Base-by-base conservation (phyloP, 176 grass and related monocot genomes). In the Carex cristatella region DNA sequence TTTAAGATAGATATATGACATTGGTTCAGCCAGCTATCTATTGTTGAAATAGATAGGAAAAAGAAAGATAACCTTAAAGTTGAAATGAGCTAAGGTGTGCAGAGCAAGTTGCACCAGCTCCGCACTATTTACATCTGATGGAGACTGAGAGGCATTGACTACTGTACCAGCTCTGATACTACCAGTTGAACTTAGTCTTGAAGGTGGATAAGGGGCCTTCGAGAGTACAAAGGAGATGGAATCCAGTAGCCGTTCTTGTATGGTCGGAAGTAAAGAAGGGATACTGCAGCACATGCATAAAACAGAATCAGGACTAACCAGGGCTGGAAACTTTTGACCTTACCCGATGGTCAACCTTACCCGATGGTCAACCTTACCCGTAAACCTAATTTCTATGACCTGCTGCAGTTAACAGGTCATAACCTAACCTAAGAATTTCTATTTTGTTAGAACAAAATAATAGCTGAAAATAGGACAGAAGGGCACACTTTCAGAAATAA, bases 161-260 rank as follows among this genome's bases (percentile, higher is more conserved):
- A 85, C 65, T 82, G 84, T 84, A 85, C 75, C 94, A 69, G 89
- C 27, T 69, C 91, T 90, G 82, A 32, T 77, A 57, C 74, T 78
- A 73, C 75, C 70, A 83, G 88, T 63, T 86, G 76, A 79, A 81
- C 83, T 84, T 13, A 84, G 60, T 85, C 85, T 94, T 68, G 62
- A 57, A 30, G 71, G 80, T 81, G 82, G 87, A 44, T 87, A 86
- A 65, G 96, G 90, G 49, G 89, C 80, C 83, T 95, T 98, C 64
- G 85, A 92, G 70, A 98, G 93, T 81, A 87, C 93, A 82, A 92
- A 84, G 18, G 86, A 92, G 84, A 95, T 95, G 42, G 86, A 98
- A 87, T 93, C 91, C 86, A 98, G 88, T 68, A 95, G 93, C 70
- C 91, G 89, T 65, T 95, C 96, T 80, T 98, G 96, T 86, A 98